Evolutionary conservation across 495 filamentous ascomycete species (phyloP).

Genomic region (Hypoxylon perforatum): DNA sequence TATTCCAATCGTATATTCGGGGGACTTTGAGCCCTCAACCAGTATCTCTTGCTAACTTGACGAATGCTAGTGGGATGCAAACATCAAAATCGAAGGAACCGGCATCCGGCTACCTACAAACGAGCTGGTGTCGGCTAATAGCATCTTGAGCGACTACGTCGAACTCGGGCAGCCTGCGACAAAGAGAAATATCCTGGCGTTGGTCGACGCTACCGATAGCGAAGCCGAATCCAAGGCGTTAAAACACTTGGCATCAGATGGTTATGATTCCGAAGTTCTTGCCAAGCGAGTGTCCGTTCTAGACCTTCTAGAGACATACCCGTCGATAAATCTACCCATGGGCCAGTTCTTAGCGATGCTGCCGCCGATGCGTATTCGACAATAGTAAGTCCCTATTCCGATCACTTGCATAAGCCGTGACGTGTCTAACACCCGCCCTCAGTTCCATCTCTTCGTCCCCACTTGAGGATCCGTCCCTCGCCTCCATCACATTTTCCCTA

Average conservation of each 20-base stretch:
- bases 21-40: too few relatives aligned
- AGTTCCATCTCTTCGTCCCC: conserved; percentile 70
- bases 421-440: conserved; percentile 1
- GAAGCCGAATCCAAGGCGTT: conserved; percentile 27
- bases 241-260: conserved; percentile 26
- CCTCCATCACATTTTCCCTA: conserved; percentile 66
- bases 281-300: conserved; percentile 67
- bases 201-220: conserved; percentile 36
- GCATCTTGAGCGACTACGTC: conserved; percentile 69
- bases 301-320: conserved; percentile 68
- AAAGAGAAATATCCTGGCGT: conserved; percentile 40
- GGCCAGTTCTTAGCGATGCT: conserved; percentile 70
- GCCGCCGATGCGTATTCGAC: conserved; percentile 70
- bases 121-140: conserved; percentile 63
- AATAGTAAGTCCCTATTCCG: conserved; percentile 57
- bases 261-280: conserved; percentile 36
- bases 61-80: conserved; percentile 21
- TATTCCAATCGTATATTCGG: not conserved
- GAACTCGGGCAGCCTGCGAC: conserved; percentile 74
- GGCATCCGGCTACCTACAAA: conserved; percentile 63
- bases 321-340: conserved; percentile 57
- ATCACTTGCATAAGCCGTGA: conserved; percentile 46
- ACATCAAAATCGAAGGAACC: conserved; percentile 34
- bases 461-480: conserved; percentile 54
- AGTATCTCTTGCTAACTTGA: conserved; percentile 1